phyloP scores from a whole-genome alignment of 2,329 filamentous ascomycete genomes.

The Beauveria caledonica region DNA sequence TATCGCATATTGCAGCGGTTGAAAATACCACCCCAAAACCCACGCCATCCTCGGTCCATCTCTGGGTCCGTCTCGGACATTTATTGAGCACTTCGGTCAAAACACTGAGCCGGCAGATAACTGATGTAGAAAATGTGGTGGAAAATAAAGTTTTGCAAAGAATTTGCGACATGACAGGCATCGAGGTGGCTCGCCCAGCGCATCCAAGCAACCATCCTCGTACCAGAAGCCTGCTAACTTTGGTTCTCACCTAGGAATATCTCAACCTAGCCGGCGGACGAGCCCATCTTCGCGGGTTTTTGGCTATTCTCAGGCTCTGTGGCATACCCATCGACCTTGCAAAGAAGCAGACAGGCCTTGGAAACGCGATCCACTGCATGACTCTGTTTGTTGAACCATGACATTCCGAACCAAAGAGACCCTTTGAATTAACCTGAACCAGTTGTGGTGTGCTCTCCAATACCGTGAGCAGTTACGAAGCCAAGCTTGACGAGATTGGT shows the following conservation, averaged over 20 bases:
- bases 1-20: background rate
- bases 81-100: background rate
- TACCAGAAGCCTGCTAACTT: background rate
- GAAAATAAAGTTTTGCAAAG: background rate
- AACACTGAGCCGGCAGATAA: background rate
- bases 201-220: background rate
- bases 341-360: background rate
- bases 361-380: background rate
- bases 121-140: background rate
- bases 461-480: background rate
- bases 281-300: background rate
- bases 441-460: background rate
- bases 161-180: background rate
- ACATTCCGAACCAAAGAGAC: background rate
- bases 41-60: background rate
- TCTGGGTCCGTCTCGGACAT: background rate
- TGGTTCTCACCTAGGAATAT: background rate
- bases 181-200: background rate
- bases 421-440: background rate
- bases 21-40: background rate
- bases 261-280: background rate
- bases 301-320: background rate
- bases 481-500: background rate
- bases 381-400: background rate
- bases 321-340: background rate